phyloP scores from a whole-genome alignment of 2,329 filamentous ascomycete species.

The Alternaria viburni region DNA sequence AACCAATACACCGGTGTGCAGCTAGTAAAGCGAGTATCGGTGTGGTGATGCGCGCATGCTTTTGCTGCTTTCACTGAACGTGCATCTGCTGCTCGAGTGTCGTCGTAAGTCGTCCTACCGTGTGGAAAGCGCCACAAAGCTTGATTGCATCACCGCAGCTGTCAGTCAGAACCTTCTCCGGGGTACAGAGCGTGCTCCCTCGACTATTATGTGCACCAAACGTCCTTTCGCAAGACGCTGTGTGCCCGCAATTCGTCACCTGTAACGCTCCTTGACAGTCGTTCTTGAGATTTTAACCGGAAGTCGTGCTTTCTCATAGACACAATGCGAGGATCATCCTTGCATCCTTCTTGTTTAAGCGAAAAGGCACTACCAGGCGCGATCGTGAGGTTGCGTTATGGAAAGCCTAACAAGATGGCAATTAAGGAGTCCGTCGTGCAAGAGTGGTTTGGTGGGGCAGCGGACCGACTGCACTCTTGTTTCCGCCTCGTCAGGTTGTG shows the following conservation, averaged over 20 bases:
- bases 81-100: slow-evolving; percentile 7
- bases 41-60: neutral
- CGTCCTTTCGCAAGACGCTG: neutral
- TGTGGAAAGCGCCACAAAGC: slow-evolving; percentile 44
- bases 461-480: neutral
- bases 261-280: slow-evolving; percentile 14
- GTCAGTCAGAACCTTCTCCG: slow-evolving; percentile 24
- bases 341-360: slow-evolving; percentile 3
- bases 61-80: slow-evolving; percentile 1
- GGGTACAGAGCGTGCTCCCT: neutral
- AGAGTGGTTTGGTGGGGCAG: neutral
- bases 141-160: slow-evolving; percentile 34
- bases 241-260: slow-evolving; percentile 13
- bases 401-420: neutral
- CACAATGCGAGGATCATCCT: slow-evolving; percentile 1
- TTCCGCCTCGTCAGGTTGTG: slow-evolving; percentile 1
- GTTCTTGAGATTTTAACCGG: slow-evolving; percentile 11
- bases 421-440: slow-evolving; percentile 7
- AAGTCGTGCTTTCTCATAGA: slow-evolving; percentile 8
- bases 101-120: slow-evolving; percentile 16
- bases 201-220: neutral
- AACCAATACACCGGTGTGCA: neutral
- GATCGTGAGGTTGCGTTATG: neutral
- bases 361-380: neutral
- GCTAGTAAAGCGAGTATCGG: neutral